Evolutionary conservation across 1,284 basidiomycete genomes (phyloP), one percentile per base, ranked within the genome.

Genomic region (Microbotryomycetes sp.): DNA sequence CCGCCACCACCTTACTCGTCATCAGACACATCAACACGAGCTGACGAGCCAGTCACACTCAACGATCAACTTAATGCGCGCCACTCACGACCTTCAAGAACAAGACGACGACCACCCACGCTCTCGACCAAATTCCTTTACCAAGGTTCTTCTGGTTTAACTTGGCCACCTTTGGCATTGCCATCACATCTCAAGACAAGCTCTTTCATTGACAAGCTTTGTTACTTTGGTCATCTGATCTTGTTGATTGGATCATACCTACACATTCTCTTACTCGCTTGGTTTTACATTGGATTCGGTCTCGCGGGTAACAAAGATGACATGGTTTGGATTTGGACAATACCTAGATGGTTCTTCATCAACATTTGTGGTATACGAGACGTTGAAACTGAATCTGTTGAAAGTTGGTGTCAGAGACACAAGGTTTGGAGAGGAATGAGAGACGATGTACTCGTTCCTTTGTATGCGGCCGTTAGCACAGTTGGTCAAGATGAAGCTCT

Each of bases 381-480:
- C 16, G 59, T 64, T 4, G 64, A 53, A 4, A 9, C 29, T 12
- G 64, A 60, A 28, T 47, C 59, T 26, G 49, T 68, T 4, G 52
- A 52, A 22, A 23, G 31, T 16, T 63, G 58, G 49, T 32, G 56
- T 22, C 1, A 26, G 29, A 45, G 58, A 19, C 62, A 63, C 31
- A 14, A 55, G 42, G 31, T 76, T 0, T 87, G 85, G 83, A 68
- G 70, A n/a, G 70, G 74, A 5, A 87, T 87, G 71, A 77, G 81
- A 4, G 71, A 77, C 3, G 77, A 79, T 23, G 76, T 87, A 0
- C 72, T 88, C 53, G 69, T 84, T 1, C 84, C 85, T 0, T 73
- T 88, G 49, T 86, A 87, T 71, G 86, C 84, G n/a, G 84, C 84
- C 0, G 83, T 88, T 1, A 85, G 84, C 58, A 88, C 86, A 0